These are phyloP conservation scores for Coemansia sp. DNA, from an alignment of 192 early-diverging fungal species.

Conservation along the genomic window DNA sequence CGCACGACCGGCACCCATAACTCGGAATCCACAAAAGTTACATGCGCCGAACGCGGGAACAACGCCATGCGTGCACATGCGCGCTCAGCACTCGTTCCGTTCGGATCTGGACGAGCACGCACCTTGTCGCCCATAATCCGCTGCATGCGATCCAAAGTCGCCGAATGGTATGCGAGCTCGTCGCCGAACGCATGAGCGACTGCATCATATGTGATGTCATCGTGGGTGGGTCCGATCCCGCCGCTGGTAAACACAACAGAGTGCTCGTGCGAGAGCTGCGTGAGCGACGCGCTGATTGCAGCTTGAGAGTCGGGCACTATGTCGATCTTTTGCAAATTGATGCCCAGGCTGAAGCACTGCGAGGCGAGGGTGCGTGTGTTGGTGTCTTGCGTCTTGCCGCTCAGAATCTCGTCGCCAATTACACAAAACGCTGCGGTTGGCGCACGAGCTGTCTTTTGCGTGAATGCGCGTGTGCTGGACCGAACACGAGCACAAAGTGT, in stretches of 20 bases:
- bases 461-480: too few relatives aligned
- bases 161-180: conserved; percentile 55
- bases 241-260: conserved; percentile 72
- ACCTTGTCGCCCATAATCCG: conserved; percentile 19
- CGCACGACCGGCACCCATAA: conserved; percentile 74
- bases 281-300: conserved; percentile 53
- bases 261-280: conserved; percentile 49
- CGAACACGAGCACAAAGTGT: too few relatives aligned
- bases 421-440: conserved; percentile 56
- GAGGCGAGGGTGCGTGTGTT: conserved; percentile 63
- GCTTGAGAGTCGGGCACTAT: conserved; percentile 42
- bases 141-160: conserved; percentile 61
- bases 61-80: conserved; percentile 67
- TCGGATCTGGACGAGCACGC: conserved; percentile 26
- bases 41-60: conserved; percentile 51
- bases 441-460: neutral
- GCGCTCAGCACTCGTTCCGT: conserved; percentile 24
- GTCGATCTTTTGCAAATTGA: conserved; percentile 59
- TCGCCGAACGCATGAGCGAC: conserved; percentile 61
- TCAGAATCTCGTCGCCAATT: conserved; percentile 76
- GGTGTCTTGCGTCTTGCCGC: conserved; percentile 67
- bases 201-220: conserved; percentile 67
- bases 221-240: conserved; percentile 71
- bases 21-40: conserved; percentile 49
- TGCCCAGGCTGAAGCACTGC: conserved; percentile 61